Evolutionary conservation across 345 rosid genomes (phyloP).

Genomic region (Pugionium cornutum): DNA sequence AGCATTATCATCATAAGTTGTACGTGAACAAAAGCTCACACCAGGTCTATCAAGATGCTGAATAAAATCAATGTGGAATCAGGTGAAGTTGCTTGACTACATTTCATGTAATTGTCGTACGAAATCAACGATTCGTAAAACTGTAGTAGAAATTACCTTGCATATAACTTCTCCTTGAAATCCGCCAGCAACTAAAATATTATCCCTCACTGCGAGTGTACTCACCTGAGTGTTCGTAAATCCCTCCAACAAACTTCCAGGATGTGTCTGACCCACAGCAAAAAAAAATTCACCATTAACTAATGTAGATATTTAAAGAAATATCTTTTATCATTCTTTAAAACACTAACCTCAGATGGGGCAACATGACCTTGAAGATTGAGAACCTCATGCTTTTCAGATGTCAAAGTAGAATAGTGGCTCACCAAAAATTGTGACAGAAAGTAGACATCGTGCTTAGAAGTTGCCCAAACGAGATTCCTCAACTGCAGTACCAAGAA

Average conservation of each 20-base stretch:
- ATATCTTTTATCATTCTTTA: neutral
- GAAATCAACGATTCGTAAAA: slow-evolving; percentile 1
- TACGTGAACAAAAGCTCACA: slow-evolving; percentile 41
- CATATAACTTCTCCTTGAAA: slow-evolving; percentile 67
- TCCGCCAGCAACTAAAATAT: slow-evolving; percentile 59
- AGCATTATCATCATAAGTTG: slow-evolving; percentile 89
- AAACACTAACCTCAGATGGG: slow-evolving; percentile 61
- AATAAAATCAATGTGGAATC: slow-evolving; percentile 19
- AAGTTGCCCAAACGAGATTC: slow-evolving; percentile 82
- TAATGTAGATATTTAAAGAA: neutral
- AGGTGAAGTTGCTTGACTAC: slow-evolving; percentile 19
- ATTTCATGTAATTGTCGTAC: neutral
- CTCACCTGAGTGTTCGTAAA: slow-evolving; percentile 63
- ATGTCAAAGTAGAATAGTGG: slow-evolving; percentile 70
- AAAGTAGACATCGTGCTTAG: slow-evolving; percentile 49
- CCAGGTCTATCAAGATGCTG: slow-evolving; percentile 90
- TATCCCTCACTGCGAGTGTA: slow-evolving; percentile 56
- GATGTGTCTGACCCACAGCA: slow-evolving; percentile 47
- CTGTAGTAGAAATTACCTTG: slow-evolving; percentile 44
- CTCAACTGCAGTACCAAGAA: slow-evolving; percentile 56
- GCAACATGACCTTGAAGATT: slow-evolving; percentile 77
- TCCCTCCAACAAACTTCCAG: slow-evolving; percentile 59
- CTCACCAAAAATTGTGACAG: slow-evolving; percentile 62
- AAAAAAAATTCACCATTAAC: neutral
- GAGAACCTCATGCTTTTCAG: slow-evolving; percentile 55